Conservation (phyloP, 1,284 basidiomycete species). For the Heterobasidion irregulare region DNA sequence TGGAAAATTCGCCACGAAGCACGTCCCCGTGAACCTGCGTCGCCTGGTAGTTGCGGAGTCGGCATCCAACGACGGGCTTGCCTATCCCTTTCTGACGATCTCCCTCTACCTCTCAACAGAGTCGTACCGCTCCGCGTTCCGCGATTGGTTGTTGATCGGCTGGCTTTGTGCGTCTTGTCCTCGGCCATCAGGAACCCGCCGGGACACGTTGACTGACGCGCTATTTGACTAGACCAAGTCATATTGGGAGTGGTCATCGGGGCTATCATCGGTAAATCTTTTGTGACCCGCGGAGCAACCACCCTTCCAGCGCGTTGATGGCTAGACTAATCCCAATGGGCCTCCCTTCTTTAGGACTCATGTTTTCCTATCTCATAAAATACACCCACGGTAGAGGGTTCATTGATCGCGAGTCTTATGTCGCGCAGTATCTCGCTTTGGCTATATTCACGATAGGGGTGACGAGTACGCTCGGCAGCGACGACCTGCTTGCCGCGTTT, state of each 20-base stretch:
- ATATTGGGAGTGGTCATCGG: conserved; percentile 1
- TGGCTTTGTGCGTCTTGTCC: conserved; percentile 68
- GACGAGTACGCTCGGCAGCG: conserved; percentile 69
- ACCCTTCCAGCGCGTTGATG: background rate
- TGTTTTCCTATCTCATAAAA: conserved; percentile 78
- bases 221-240: background rate
- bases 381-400: conserved; percentile 68
- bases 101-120: conserved; percentile 84
- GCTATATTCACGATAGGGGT: conserved; percentile 75
- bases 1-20: conserved; percentile 81
- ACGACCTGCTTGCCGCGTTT: conserved; percentile 87
- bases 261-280: background rate
- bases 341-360: background rate
- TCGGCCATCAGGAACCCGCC: conserved; percentile 48
- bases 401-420: conserved; percentile 87
- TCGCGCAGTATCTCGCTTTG: conserved; percentile 84
- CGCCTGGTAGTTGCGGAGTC: conserved; percentile 88
- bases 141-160: conserved; percentile 75
- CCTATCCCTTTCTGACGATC: conserved; percentile 88
- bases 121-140: conserved; percentile 54
- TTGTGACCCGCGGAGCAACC: background rate
- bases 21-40: conserved; percentile 82
- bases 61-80: conserved; percentile 81
- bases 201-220: background rate
- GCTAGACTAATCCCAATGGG: background rate